Evolutionary conservation across 1,284 basidiomycete species (phyloP).

Genomic region (Sporisorium scitamineum): DNA sequence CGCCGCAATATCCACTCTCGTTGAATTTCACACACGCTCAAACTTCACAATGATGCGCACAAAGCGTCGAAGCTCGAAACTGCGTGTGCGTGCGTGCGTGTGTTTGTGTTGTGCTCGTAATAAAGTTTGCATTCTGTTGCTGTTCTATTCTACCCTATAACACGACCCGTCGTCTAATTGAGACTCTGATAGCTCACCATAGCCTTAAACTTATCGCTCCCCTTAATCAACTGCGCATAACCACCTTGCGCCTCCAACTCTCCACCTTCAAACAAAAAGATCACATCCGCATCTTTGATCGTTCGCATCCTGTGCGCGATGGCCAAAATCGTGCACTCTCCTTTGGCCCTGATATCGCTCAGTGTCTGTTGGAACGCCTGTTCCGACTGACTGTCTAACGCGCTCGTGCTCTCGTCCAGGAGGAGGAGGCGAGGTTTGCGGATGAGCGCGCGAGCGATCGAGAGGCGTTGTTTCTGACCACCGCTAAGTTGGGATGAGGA

Average conservation of each 20-base stretch:
- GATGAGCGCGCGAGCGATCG: slow-evolving; percentile 63
- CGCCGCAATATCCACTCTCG: too few relatives aligned
- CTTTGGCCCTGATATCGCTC: slow-evolving; percentile 30
- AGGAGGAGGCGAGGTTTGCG: slow-evolving; percentile 58
- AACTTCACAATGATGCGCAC: too few relatives aligned
- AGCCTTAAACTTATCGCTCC: slow-evolving; percentile 44
- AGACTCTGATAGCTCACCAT: slow-evolving; percentile 60
- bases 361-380: slow-evolving; percentile 61
- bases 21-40: too few relatives aligned
- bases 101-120: background rate
- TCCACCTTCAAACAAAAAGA: slow-evolving; percentile 59
- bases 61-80: too few relatives aligned
- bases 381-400: slow-evolving; percentile 62
- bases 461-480: slow-evolving; percentile 63
- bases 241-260: slow-evolving; percentile 55
- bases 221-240: slow-evolving; percentile 45
- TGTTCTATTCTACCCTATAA: background rate
- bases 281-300: slow-evolving; percentile 61
- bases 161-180: slow-evolving; percentile 13
- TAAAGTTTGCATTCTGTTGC: background rate
- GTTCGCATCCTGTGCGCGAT: slow-evolving; percentile 66
- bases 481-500: slow-evolving; percentile 62
- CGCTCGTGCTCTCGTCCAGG: slow-evolving; percentile 66
- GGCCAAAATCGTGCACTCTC: slow-evolving; percentile 61
- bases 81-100: too few relatives aligned